Evolutionary conservation across 1,284 basidiomycete genomes (phyloP).

Genomic region (Entoloma clypeatum): DNA sequence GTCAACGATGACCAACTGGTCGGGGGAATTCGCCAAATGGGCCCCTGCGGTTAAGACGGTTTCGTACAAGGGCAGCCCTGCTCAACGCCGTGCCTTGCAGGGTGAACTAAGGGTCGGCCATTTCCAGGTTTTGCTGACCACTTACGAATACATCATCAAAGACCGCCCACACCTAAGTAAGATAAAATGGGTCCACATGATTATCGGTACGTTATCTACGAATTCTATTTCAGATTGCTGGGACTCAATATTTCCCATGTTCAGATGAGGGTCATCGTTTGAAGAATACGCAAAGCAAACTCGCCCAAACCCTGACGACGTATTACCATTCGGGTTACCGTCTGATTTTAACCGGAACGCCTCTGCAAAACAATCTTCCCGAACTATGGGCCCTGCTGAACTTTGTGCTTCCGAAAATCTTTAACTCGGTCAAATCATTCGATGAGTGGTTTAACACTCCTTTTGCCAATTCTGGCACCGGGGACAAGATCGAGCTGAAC

Average conservation of each 20-base stretch:
- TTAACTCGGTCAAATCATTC: constrained; percentile 99
- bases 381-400: constrained; percentile 98
- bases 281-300: constrained; percentile 98
- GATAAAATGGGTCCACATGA: constrained; percentile 98
- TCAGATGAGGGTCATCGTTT: constrained; percentile 97
- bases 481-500: constrained; percentile 98
- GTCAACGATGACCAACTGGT: constrained; percentile 99
- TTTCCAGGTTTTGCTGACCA: constrained; percentile 96
- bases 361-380: constrained; percentile 97
- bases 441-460: constrained; percentile 99
- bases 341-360: constrained; percentile 96
- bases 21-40: constrained; percentile 96
- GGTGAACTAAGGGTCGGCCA: constrained; percentile 71
- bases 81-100: constrained; percentile 73
- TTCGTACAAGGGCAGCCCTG: constrained; percentile 93
- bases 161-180: constrained; percentile 88
- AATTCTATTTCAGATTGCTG: not conserved
- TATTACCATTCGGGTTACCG: constrained; percentile 94
- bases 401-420: constrained; percentile 97
- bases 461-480: constrained; percentile 94
- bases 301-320: constrained; percentile 89
- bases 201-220: constrained; percentile 65
- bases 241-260: not conserved
- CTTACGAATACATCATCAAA: constrained; percentile 99
- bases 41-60: constrained; percentile 84